Conservation (phyloP, 768 basidiomycete species). For the Boletellus ananas region DNA sequence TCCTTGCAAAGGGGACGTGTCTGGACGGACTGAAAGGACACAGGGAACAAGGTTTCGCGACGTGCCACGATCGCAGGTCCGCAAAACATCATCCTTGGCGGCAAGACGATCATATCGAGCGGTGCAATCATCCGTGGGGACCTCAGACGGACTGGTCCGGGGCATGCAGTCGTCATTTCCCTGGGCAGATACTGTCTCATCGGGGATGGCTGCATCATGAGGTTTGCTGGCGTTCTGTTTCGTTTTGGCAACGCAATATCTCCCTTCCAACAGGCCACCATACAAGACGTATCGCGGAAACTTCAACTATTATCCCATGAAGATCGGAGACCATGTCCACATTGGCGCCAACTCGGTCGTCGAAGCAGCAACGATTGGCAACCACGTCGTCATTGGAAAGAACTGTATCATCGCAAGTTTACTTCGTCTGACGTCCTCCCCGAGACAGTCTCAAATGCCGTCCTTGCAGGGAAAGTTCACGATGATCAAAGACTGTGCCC, state of each 20-base stretch:
- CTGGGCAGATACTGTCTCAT: constrained; percentile 91
- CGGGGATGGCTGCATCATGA: constrained; percentile 86
- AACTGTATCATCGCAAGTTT: constrained; percentile 85
- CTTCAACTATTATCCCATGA: constrained; percentile 98
- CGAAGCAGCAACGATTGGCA: constrained; percentile 94
- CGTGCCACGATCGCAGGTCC: constrained; percentile 89
- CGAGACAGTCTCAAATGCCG: neutral
- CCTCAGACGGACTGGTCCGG: constrained; percentile 81
- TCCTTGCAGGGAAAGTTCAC: constrained; percentile 82
- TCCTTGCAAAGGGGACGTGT: neutral
- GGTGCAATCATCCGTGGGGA: constrained; percentile 93
- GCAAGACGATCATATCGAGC: constrained; percentile 92
- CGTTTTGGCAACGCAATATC: neutral
- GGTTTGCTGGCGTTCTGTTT: constrained; percentile 42
- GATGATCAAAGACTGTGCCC: constrained; percentile 94
- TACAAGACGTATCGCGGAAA: constrained; percentile 88
- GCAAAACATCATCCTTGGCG: constrained; percentile 95
- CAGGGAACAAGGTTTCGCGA: constrained; percentile 93
- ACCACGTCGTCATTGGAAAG: constrained; percentile 91
- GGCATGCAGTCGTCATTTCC: constrained; percentile 91
- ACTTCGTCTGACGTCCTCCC: neutral
- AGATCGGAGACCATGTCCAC: constrained; percentile 92
- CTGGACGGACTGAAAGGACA: constrained; percentile 55
- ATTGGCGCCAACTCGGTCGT: constrained; percentile 87
- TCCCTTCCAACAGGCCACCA: constrained; percentile 52